phyloP scores from a whole-genome alignment of 345 rosid genomes.

The Populus tremula region DNA sequence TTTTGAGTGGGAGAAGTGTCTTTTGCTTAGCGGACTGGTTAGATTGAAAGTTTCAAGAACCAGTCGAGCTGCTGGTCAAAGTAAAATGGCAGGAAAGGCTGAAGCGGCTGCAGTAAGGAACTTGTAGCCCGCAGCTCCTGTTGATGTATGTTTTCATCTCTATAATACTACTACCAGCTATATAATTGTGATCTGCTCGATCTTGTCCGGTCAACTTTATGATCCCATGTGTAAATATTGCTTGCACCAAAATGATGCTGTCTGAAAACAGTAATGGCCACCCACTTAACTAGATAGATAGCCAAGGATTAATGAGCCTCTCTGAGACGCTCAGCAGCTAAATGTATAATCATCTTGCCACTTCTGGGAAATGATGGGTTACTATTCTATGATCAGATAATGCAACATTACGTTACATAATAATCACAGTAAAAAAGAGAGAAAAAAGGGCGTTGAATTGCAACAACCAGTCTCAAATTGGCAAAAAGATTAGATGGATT shows the following conservation, averaged over 20 bases:
- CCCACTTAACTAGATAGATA: too few species aligned
- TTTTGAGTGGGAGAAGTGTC: neutral
- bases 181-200: neutral
- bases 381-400: too few species aligned
- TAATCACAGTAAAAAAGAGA: too few species aligned
- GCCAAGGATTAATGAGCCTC: too few species aligned
- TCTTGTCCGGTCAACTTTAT: too few species aligned
- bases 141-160: constrained; percentile 2
- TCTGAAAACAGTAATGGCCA: too few species aligned
- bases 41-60: neutral
- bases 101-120: constrained; percentile 59
- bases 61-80: neutral
- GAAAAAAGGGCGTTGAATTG: neutral
- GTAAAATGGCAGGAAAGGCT: constrained; percentile 21
- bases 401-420: too few species aligned
- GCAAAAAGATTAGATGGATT: neutral
- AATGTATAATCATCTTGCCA: too few species aligned
- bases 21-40: neutral
- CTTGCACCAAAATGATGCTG: too few species aligned
- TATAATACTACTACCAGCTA: neutral
- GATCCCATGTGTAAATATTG: too few species aligned
- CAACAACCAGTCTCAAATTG: neutral
- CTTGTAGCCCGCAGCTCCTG: constrained; percentile 75
- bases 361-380: too few species aligned
- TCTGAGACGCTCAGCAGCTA: too few species aligned